Percentiles rank a stretch among this genome's conserved stretches.
phyloP scores from a whole-genome alignment of 805 yeast species.

The Candida argentea region DNA sequence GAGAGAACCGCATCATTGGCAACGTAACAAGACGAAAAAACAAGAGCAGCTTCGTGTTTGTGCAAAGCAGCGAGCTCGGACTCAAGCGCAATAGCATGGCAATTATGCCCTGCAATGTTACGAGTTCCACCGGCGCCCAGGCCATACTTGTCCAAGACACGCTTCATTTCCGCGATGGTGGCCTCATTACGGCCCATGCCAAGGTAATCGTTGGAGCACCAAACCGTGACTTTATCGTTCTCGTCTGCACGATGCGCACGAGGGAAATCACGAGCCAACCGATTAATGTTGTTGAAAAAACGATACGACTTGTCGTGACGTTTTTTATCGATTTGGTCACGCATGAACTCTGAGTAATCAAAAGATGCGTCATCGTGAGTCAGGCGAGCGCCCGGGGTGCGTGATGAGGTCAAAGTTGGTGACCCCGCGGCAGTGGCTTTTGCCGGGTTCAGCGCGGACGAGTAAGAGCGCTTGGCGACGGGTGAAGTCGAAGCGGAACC shows the following conservation, averaged over 20 bases:
- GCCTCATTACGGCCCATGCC: slow-evolving; percentile 83
- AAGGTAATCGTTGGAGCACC: slow-evolving; percentile 98
- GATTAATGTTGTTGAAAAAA: slow-evolving; percentile 92
- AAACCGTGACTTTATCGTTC: slow-evolving; percentile 84
- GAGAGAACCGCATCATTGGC: slow-evolving; percentile 95
- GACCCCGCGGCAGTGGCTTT: slow-evolving; percentile 40
- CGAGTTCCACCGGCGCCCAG: slow-evolving; percentile 99
- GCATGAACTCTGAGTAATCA: slow-evolving; percentile 65
- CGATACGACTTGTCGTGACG: slow-evolving; percentile 88
- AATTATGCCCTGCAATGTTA: slow-evolving; percentile 96
- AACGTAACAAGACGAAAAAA: slow-evolving; percentile 90
- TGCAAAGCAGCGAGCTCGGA: slow-evolving; percentile 82
- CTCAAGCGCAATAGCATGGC: slow-evolving; percentile 81
- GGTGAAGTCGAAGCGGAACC: slow-evolving; percentile 6
- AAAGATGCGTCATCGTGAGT: slow-evolving; percentile 41
- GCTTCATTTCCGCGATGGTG: slow-evolving; percentile 68
- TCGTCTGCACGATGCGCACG: slow-evolving; percentile 73
- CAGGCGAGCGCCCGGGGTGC: slow-evolving; percentile 21
- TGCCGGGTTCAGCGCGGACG: slow-evolving; percentile 36
- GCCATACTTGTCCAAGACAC: slow-evolving; percentile 80
- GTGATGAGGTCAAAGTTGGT: slow-evolving; percentile 26
- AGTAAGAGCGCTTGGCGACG: slow-evolving; percentile 31
- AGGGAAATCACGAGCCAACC: slow-evolving; percentile 91
- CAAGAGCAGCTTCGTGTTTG: slow-evolving; percentile 90
- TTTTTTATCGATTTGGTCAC: slow-evolving; percentile 59